Conservation (phyloP, 2,329 filamentous ascomycete genomes). For the Sphaerulina populicola region DNA sequence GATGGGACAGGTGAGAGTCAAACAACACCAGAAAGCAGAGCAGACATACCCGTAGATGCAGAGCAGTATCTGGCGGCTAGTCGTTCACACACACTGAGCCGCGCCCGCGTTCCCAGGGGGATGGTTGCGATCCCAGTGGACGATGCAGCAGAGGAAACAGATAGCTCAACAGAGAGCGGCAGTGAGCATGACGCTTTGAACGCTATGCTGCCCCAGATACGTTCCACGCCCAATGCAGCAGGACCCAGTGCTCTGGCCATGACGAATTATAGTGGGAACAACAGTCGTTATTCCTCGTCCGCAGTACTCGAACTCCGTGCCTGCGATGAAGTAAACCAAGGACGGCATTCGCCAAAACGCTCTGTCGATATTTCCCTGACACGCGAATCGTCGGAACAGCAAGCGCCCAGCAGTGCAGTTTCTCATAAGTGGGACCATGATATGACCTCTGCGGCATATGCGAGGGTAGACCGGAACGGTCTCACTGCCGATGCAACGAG, state of each 20-base stretch:
- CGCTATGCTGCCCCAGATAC: neutral
- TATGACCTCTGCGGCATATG: conserved; percentile 7
- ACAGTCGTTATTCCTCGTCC: neutral
- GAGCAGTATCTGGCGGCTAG: conserved; percentile 13
- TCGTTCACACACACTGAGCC: conserved; percentile 12
- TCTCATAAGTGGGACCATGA: neutral
- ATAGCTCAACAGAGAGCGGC: conserved; percentile 6
- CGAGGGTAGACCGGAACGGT: conserved; percentile 13
- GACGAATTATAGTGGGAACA: neutral
- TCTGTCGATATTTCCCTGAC: neutral
- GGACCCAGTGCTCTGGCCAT: neutral
- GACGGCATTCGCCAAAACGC: neutral
- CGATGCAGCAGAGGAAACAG: neutral
- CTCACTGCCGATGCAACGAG: conserved; percentile 10
- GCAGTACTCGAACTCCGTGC: neutral
- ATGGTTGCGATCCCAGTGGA: conserved; percentile 4
- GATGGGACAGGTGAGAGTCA: conserved; percentile 21
- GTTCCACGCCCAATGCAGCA: neutral
- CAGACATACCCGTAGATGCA: conserved; percentile 22
- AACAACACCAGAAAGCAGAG: conserved; percentile 10
- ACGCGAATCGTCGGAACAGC: neutral
- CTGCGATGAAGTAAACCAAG: neutral
- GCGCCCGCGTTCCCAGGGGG: conserved; percentile 18
- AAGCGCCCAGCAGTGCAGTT: neutral
- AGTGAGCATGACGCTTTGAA: conserved; percentile 4